phyloP scores from a whole-genome alignment of 129 eudicot species.

The Tagetes erecta region DNA sequence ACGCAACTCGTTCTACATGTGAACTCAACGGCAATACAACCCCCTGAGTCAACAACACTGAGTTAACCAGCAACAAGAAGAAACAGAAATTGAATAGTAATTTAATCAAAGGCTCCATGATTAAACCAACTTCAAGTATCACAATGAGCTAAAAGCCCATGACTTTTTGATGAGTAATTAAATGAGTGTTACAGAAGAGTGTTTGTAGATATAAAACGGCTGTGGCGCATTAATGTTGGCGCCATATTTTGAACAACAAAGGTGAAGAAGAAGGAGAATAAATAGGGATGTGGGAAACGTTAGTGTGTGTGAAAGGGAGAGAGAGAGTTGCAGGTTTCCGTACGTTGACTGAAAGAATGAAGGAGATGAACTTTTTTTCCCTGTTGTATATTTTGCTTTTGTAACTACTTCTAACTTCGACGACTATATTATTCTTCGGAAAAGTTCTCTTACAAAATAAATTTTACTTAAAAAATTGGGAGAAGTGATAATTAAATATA shows the following conservation, averaged over 20 bases:
- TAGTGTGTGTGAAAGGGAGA: constrained; percentile 12
- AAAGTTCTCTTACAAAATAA: too few species aligned
- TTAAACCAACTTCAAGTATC: background rate
- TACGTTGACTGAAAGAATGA: constrained; percentile 23
- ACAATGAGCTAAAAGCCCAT: too few species aligned
- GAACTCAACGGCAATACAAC: constrained; percentile 40
- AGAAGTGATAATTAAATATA: too few species aligned
- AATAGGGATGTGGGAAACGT: constrained; percentile 29
- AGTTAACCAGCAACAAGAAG: constrained; percentile 41
- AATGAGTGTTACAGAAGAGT: constrained; percentile 21
- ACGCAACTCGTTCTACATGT: constrained; percentile 46
- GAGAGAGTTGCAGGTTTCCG: background rate
- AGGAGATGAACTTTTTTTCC: too few species aligned
- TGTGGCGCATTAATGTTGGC: constrained; percentile 18
- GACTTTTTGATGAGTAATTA: background rate
- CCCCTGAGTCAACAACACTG: constrained; percentile 42
- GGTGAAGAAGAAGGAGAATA: constrained; percentile 32
- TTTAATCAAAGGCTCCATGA: constrained; percentile 38
- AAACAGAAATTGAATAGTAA: constrained; percentile 28
- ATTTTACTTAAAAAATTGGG: too few species aligned
- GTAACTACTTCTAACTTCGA: too few species aligned
- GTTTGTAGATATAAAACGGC: background rate
- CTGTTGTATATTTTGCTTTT: too few species aligned
- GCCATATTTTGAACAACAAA: constrained; percentile 30
- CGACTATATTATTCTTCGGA: too few species aligned